Base-by-base conservation (phyloP, 129 eudicot species). In the Artemisia annua region DNA sequence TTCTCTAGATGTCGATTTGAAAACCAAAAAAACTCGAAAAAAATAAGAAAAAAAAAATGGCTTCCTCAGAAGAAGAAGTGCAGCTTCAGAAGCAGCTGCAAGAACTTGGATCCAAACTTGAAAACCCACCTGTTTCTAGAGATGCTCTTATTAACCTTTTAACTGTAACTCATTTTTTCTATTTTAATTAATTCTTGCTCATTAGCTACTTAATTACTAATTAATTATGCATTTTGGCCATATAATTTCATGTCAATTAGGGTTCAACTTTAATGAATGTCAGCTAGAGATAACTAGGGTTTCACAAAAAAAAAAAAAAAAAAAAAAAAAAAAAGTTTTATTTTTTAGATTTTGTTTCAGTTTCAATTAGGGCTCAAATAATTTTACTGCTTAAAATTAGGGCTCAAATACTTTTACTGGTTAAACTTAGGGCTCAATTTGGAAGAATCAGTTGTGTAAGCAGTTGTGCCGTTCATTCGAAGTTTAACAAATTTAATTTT, bases 91-190 rank as follows among this genome's bases (percentile, higher is more conserved):
- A 59, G 53, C 80, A 67, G 75, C 76, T 80, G 13, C 53, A 74
- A 22, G 62, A 74, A 68, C 22, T 80, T 70, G 84, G 84, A 80
- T 80, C 80, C 79, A 69, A 63, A 46, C 80, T 80, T 32, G 48
- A 80, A 48, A 62, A 74, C 39, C 76, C 56, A 44, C 71, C 71
- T 22, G 67, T 76, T 61, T 67, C 20, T 52, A 68, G 63, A 80
- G 76, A 80, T 69, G 76, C 70, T 80, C 80, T 80, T 68, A 32
- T 80, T 73, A 62, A 62, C 5, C 76, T 80, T 15, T 39, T 80
- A 48, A 67, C 79, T 75, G 84, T 39, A 39, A 39, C 46, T 39
- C 10, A 39, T 7, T 7, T 6, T 1, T 6, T 39, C 8, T 7
- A 39, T 28, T 28, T 28, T 28, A 28, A 26, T 26, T 26, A 28